These are phyloP conservation scores for Cercophora sp. DNA, from an alignment of 495 filamentous ascomycete species.

Conservation along the genomic window DNA sequence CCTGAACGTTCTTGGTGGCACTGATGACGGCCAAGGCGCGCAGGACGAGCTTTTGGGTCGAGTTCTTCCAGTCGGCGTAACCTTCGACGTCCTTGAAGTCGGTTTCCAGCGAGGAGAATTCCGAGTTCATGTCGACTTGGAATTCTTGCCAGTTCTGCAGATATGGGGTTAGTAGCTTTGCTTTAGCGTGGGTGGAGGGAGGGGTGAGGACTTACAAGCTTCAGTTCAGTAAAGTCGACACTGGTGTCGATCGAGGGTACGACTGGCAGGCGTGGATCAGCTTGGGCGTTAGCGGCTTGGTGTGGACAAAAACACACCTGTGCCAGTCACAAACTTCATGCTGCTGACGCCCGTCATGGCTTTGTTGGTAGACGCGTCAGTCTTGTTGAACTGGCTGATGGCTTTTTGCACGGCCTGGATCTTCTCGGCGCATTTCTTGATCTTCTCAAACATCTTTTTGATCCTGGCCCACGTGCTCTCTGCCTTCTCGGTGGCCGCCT, in stretches of 20 bases:
- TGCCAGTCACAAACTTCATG: neutral
- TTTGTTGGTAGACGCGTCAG: neutral
- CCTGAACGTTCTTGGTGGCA: neutral
- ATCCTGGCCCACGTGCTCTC: neutral
- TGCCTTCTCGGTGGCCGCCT: neutral
- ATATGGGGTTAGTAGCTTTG: neutral
- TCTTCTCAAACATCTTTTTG: neutral
- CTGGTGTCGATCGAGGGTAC: neutral
- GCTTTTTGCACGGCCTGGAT: neutral
- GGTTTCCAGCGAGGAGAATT: neutral
- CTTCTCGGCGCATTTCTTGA: neutral
- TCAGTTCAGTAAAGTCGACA: neutral
- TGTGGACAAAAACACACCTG: neutral
- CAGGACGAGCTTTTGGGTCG: neutral
- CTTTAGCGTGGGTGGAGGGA: neutral
- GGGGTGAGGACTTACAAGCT: neutral
- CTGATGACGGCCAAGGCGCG: neutral
- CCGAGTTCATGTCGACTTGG: neutral
- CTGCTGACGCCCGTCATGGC: neutral
- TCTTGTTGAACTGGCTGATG: neutral
- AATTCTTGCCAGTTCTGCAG: neutral
- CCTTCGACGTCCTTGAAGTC: neutral
- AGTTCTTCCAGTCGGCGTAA: neutral
- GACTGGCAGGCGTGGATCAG: neutral
- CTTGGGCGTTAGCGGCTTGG: neutral